Evolutionary conservation across 768 basidiomycete species (phyloP).

Genomic region (Mycena polygramma): DNA sequence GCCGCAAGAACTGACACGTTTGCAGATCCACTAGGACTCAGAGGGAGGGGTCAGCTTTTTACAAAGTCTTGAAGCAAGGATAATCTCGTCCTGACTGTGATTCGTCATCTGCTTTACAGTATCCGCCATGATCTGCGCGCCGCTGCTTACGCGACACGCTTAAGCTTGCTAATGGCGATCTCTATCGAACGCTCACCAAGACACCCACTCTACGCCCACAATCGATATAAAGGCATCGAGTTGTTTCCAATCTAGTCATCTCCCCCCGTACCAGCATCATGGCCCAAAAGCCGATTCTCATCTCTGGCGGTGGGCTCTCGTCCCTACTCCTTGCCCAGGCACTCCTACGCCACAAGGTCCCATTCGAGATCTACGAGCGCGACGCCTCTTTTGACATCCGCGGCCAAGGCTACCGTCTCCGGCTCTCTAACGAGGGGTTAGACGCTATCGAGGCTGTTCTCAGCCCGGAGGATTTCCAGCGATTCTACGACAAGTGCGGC

Average conservation of each 20-base stretch:
- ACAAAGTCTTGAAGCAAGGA: no score
- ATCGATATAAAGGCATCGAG: not conserved
- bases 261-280: not conserved
- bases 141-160: no score
- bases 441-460: constrained; percentile 1
- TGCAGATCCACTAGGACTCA: no score
- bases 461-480: not conserved
- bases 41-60: no score
- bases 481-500: constrained; percentile 13
- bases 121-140: no score
- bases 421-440: not conserved
- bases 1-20: no score
- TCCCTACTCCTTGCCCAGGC: constrained; percentile 5
- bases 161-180: no score
- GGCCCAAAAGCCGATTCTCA: constrained; percentile 6
- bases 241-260: not conserved
- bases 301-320: not conserved
- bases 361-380: constrained; percentile 6
- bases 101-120: no score
- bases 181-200: no score
- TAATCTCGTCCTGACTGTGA: no score
- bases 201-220: no score
- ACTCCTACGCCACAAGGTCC: not conserved
- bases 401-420: constrained; percentile 3
- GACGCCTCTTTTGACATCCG: not conserved